Evolutionary conservation across 2,329 filamentous ascomycete genomes (phyloP), one percentile per base, ranked within the genome.

Genomic region (Sporothrix brasiliensis): DNA sequence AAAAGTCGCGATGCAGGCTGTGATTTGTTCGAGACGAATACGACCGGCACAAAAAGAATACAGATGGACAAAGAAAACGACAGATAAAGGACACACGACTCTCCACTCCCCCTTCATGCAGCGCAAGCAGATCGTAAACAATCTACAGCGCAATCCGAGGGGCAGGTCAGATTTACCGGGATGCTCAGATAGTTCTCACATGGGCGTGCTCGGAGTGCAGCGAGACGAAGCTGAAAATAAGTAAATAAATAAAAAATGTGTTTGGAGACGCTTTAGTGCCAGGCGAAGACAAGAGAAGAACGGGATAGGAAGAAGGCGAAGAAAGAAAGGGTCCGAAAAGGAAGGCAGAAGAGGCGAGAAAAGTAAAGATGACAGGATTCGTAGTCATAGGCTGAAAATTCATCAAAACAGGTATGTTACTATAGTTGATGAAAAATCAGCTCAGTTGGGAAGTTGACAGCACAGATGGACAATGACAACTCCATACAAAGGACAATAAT

Each of bases 251-350:
- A 34, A 7, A 53, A 70, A 72, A 72, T 24, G 70, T 68, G 68
- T 72, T 72, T 70, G 70, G 63, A 16, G 54, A 21, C 66, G 54
- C 68, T 54, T 68, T 72, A 70, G 70, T 65, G 49, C 34, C 60
- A 44, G 54, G 39, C 49, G 52, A 69, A 34, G 65, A 7, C 6
- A 50, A 53, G 47, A 61, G 41, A 69, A 52, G 60, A 16, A 49
- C 50, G 21, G n/a, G 47, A 67, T 7, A 27, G 13, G 5, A 50
- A 56, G 60, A 30, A 41, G 11, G 21, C 7, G 41, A 47, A 27
- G 16, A 24, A 60, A 41, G 41, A 44, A 44, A 44, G 41, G 14
- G 41, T 4, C 41, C 2, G 41, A 44, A 60, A 60, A 3, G 14
- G 21, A 52, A 49, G 47, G 13, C 14, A 9, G 39, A 63, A 19